Base-by-base conservation (phyloP, 176 grass and related monocot genomes). In the Hyparrhenia diplandra region DNA sequence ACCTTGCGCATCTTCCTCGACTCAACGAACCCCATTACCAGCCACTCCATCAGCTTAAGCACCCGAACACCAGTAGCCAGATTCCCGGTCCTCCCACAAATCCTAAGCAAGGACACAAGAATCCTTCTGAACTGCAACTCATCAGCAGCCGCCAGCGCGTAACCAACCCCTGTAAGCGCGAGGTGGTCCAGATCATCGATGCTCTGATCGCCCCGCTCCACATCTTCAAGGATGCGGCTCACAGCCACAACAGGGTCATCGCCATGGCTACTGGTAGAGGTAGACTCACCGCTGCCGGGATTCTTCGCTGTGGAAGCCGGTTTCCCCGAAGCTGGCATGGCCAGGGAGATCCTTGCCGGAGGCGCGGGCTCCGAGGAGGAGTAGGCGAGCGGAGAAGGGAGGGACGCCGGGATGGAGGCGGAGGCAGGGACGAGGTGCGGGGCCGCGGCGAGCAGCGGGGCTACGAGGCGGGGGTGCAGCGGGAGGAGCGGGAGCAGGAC, bases 1-100 rank as follows among this genome's bases (percentile, higher is more conserved):
- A 95, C 84, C 42, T 87, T 98, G 20, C 46, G 69, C 75, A 86
- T 86, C 73, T 59, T 89, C 23, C 84, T 90, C 4, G 72, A 86
- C 49, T 81, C 88, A 1, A 89, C 57, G 28, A 91, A 93, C 5
- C 90, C 86, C 76, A 88, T 59, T 1, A 92, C 84, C 64, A 89
- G 51, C 95, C 95, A 95, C 41, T 98, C 95, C 31, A 91, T 76
- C 84, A 98, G 76, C 78, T 84, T 87, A 16, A 98, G 91, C 65
- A 89, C 2, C 84, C 91, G 88, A 47, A 98, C 45, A 62, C 82
- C 90, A 30, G 86, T 74, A 61, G 61, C 28, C 2, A 91, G 41
- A 30, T 28, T 55, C 6, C 64, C 46, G 0, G 28, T 69, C 71
- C 74, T 69, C 25, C 76, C 69, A 35, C 95, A 98, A 13, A 91